phyloP scores from a whole-genome alignment of 148 eudicot species.

The Gaultheria prostrata region DNA sequence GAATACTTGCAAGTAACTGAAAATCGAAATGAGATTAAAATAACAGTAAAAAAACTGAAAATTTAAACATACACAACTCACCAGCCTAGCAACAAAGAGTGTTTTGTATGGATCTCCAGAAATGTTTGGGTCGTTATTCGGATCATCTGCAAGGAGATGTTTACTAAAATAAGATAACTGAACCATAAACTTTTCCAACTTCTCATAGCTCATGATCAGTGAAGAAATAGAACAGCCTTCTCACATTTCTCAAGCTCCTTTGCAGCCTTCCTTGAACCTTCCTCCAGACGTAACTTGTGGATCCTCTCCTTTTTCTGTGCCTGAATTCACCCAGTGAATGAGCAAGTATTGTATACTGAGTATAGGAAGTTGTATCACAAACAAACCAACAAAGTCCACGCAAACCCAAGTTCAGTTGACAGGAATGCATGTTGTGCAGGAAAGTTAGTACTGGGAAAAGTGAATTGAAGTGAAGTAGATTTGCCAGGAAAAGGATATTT shows the following conservation, averaged over 20 bases:
- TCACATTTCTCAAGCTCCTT: conserved; percentile 96
- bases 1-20: too few relatives aligned
- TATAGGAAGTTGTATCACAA: neutral
- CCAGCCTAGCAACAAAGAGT: conserved; percentile 90
- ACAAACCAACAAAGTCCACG: neutral
- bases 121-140: conserved; percentile 66
- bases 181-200: too few relatives aligned
- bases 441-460: too few relatives aligned
- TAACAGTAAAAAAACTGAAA: neutral
- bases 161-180: neutral
- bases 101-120: conserved; percentile 99
- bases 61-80: conserved; percentile 17
- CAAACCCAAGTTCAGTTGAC: too few relatives aligned
- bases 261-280: conserved; percentile 86
- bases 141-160: conserved; percentile 65
- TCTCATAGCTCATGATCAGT: too few relatives aligned
- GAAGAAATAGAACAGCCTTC: neutral
- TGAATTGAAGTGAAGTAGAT: too few relatives aligned
- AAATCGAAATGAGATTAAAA: neutral
- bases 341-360: neutral
- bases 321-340: conserved; percentile 26
- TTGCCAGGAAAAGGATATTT: too few relatives aligned
- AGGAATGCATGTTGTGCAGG: too few relatives aligned
- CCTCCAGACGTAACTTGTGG: conserved; percentile 74
- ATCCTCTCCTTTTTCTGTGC: conserved; percentile 75